A percentile compares a stretch with the other conserved stretches of the same genome.
Conservation (phyloP, 2,329 filamentous ascomycete species). For the Alternaria hordeiaustralica region DNA sequence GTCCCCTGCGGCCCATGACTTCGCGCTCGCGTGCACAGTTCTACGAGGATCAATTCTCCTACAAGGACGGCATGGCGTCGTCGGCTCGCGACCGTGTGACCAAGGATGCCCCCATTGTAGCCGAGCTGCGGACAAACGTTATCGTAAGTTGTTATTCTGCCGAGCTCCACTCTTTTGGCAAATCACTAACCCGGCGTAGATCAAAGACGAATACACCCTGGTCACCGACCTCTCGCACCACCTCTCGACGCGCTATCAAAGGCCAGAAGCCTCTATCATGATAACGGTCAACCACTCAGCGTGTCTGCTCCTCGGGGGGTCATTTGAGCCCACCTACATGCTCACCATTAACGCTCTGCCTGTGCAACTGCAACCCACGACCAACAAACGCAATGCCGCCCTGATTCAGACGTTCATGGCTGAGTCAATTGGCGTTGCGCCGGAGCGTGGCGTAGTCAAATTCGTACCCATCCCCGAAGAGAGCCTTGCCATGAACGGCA, state of each 20-base stretch:
- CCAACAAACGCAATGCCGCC: conserved; percentile 81
- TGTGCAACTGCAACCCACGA: conserved; percentile 71
- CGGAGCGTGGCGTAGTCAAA: conserved; percentile 73
- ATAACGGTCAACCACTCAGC: conserved; percentile 77
- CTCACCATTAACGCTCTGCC: conserved; percentile 76
- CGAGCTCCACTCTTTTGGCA: conserved; percentile 13
- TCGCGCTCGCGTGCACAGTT: conserved; percentile 43
- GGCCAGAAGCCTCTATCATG: conserved; percentile 74
- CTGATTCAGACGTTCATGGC: conserved; percentile 78
- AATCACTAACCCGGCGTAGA: conserved; percentile 54
- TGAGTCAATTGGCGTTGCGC: conserved; percentile 70
- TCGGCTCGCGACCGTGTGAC: conserved; percentile 51
- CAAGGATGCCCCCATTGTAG: conserved; percentile 56
- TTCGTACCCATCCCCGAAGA: conserved; percentile 75
- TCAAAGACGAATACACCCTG: conserved; percentile 77
- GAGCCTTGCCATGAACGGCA: conserved; percentile 73
- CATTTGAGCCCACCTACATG: conserved; percentile 79
- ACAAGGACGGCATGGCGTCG: conserved; percentile 43
- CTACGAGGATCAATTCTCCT: conserved; percentile 48
- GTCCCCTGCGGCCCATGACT: conserved; percentile 18
- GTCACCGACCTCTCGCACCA: conserved; percentile 76
- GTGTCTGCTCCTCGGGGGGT: conserved; percentile 76
- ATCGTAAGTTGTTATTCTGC: conserved; percentile 51
- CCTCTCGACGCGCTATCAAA: conserved; percentile 76
- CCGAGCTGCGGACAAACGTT: conserved; percentile 58